phyloP scores from a whole-genome alignment of 2,329 filamentous ascomycete genomes.

The Sporothrix brasiliensis region DNA sequence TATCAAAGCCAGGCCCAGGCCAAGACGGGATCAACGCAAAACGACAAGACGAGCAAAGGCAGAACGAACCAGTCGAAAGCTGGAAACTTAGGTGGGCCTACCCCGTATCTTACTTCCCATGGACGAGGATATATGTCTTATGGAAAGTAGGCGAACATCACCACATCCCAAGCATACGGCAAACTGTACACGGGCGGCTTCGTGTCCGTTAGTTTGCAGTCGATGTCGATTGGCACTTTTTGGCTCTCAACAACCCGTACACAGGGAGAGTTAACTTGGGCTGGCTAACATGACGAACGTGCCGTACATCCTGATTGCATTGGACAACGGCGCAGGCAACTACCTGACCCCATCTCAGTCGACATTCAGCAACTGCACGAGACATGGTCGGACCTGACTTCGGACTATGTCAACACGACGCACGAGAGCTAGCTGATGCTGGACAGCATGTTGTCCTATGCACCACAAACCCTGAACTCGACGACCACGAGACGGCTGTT shows the following conservation, averaged over 20 bases:
- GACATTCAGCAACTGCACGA: slow-evolving; percentile 28
- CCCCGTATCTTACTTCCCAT: too few species aligned
- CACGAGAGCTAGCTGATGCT: slow-evolving; percentile 30
- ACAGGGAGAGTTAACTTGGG: not conserved
- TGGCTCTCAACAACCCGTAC: slow-evolving; percentile 13
- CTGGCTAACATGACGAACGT: not conserved
- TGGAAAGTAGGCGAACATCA: not conserved
- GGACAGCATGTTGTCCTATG: slow-evolving; percentile 26
- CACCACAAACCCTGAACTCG: not conserved
- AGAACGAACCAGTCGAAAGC: not conserved
- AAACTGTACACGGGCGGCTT: not conserved
- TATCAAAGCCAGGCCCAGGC: too few species aligned
- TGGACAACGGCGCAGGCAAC: slow-evolving; percentile 17
- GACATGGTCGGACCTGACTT: slow-evolving; percentile 27
- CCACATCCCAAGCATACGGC: not conserved
- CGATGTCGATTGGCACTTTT: slow-evolving; percentile 21
- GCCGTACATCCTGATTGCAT: not conserved
- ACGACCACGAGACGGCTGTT: not conserved
- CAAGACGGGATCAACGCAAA: not conserved
- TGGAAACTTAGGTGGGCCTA: not conserved
- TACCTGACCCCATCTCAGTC: slow-evolving; percentile 10
- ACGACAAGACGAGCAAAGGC: not conserved
- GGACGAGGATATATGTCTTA: too few species aligned
- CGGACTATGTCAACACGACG: slow-evolving; percentile 25
- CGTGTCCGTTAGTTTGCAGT: not conserved